Base-by-base conservation (phyloP, 2,329 filamentous ascomycete species). In the Alternaria consortialis region DNA sequence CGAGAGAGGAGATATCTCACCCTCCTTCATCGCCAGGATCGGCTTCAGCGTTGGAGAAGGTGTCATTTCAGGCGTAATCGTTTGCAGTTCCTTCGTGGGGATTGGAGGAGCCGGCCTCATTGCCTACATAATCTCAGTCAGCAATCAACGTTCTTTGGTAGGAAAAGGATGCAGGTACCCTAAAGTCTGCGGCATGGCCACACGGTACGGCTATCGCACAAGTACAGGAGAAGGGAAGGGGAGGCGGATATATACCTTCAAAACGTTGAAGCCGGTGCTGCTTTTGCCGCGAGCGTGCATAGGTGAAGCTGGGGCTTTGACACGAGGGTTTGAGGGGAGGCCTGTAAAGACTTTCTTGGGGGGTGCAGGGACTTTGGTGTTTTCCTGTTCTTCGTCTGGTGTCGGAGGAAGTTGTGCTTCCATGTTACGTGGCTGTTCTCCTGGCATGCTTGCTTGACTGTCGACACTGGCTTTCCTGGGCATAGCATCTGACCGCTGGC, bases 281-380 rank as follows among this genome's bases (percentile, higher is more conserved):
- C 77, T 79, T 60, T 79, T 79, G 20, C 76, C 74, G 11, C 74
- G 74, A 37, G 65, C 56, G 51, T 78, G 76, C 54, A 74, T 71
- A 37, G 70, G 67, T 25, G 68, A 68, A 9, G 52, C 56, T 36
- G 58, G 71, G 32, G 57, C 61, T 55, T 67, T 71, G 43, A 65
- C 58, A 36, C 71, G 70, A n/a, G 75, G 74, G 43, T 75, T 75
- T 2, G 73, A 72, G 1, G 75, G 74, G 29, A 74, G 66, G 23
- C 75, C 74, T 15, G 64, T 62, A 44, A 74, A 68, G 7, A 62
- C 66, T 51, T 72, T 72, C 51, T 69, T 71, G 20, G 71, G 67
- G 25, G 69, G 69, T 34, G 55, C 59, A 31, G 61, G 64, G 25
- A 67, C 62, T 36, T 31, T n/a, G 43, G 51, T 40, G 23, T 56